Percentiles rank a stretch among this genome's conserved stretches.
Evolutionary conservation across 1,284 basidiomycete species (phyloP).

Genomic region (Coriolopsis trogii): DNA sequence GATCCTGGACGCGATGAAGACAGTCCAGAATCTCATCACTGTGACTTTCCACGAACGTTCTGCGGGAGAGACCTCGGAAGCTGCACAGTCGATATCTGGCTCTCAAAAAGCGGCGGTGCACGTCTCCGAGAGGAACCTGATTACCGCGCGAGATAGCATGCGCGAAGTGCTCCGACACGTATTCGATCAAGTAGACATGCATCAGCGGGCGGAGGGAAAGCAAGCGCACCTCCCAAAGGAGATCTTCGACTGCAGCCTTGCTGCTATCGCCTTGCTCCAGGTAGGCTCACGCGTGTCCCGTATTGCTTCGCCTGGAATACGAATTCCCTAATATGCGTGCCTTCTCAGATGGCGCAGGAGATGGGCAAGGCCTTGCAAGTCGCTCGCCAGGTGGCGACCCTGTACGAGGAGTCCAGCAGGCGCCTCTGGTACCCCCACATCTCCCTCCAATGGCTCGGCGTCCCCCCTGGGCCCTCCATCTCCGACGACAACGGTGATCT

Average conservation of each 20-base stretch:
- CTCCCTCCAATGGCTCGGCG: conserved; percentile 50
- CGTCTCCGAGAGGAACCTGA: conserved; percentile 33
- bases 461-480: conserved; percentile 43
- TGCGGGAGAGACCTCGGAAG: conserved; percentile 4
- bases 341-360: conserved; percentile 48
- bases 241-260: conserved; percentile 42
- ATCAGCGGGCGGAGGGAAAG: conserved; percentile 29
- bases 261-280: conserved; percentile 49
- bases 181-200: conserved; percentile 37
- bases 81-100: conserved; percentile 22
- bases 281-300: conserved; percentile 30
- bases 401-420: conserved; percentile 38
- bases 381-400: conserved; percentile 36
- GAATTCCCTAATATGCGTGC: background rate
- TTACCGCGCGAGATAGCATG: conserved; percentile 35
- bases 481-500: conserved; percentile 40
- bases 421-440: conserved; percentile 50
- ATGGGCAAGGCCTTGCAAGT: conserved; percentile 40
- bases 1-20: conserved; percentile 39
- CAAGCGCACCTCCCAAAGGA: conserved; percentile 34
- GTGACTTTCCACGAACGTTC: conserved; percentile 37
- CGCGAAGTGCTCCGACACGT: conserved; percentile 37
- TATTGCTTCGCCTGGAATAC: background rate
- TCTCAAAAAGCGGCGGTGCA: conserved; percentile 34
- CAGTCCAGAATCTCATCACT: conserved; percentile 38